A percentile compares a stretch with the other conserved stretches of the same genome.
These are phyloP conservation scores for Pythium insidiosum DNA, from an alignment of 352 stramenopile genomes.

Conservation along the genomic window DNA sequence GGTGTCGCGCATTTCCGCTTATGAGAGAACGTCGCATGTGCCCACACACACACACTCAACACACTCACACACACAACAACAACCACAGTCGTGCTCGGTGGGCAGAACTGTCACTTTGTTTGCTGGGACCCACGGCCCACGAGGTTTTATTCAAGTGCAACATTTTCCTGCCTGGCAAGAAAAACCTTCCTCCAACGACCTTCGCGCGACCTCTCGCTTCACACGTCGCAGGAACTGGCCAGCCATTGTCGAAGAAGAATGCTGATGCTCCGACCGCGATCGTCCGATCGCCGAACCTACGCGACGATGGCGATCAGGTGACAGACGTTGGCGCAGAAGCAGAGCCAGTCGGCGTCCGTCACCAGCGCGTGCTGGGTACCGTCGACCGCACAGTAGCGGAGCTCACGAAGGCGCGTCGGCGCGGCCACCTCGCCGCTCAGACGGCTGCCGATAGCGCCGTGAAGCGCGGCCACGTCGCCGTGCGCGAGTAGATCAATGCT, in stretches of 20 bases:
- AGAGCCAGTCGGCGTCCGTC: slow-evolving; percentile 32
- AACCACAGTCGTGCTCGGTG: too few relatives aligned
- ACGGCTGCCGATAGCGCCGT: slow-evolving; percentile 7
- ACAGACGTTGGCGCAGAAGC: slow-evolving; percentile 59
- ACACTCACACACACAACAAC: too few relatives aligned
- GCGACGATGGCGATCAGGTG: slow-evolving; percentile 33
- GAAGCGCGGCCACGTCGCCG: slow-evolving; percentile 8
- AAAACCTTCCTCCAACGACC: background rate
- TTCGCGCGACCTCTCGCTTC: background rate
- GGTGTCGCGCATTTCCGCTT: too few relatives aligned
- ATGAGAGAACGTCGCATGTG: too few relatives aligned
- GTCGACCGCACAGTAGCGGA: slow-evolving; percentile 39
- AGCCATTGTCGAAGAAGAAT: background rate
- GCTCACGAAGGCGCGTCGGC: slow-evolving; percentile 24
- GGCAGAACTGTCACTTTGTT: too few relatives aligned
- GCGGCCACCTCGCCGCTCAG: slow-evolving; percentile 13
- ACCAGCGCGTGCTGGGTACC: slow-evolving; percentile 15
- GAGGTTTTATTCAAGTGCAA: background rate
- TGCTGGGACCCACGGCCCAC: background rate
- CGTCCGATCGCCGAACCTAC: background rate
- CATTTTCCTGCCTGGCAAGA: background rate
- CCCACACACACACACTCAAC: too few relatives aligned
- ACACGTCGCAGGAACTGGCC: background rate
- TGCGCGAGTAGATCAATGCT: slow-evolving; percentile 7
- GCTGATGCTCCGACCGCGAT: too few relatives aligned